Base-by-base conservation (phyloP, 2,329 filamentous ascomycete species). In the Bisporella sp. region DNA sequence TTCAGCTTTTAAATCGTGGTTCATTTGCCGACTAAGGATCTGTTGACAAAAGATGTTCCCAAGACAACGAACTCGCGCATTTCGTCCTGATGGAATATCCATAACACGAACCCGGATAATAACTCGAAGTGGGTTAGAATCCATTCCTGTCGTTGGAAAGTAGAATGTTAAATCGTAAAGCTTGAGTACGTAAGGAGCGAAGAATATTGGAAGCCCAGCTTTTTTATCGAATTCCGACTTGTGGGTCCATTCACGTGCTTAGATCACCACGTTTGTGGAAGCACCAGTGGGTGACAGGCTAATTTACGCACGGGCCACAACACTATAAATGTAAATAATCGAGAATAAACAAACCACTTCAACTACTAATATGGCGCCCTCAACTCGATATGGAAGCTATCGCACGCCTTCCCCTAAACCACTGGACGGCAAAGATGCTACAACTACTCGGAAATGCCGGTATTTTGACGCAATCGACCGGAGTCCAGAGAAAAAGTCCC, bases 31-130 rank as follows among this genome's bases (percentile, higher is more conserved):
- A 37, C 37, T 7, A 30, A 49, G 44, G 43, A 47, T 45, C 41
- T 53, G 51, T 40, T 50, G 8, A 41, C 47, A 49, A 50, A 53
- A 53, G 37, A 47, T 43, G 12, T 32, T 13, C 47, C 47, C 47
- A 8, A 53, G 44, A 41, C 32, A 32, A 40, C 30, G 40, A 5
- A 47, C 42, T 2, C 51, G 37, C 29, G 33, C 40, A 30, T 41
- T 5, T 31, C 13, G 43, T 21, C 47, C 13, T 35, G 4, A 30
- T 39, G 47, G 51, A 45, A 53, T 53, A 35, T 50, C 47, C 8
- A 39, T 45, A 13, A 53, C 47, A 41, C 47, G 43, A 31, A 39
- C 51, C 3, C 51, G 51, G 28, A 53, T 53, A 47, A 53, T 53
- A n/a, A 53, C 47, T 45, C 47, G 47, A 28, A 49, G 41, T 33